Conservation (phyloP, 139 green algal species). For the Coelastrella sp. region DNA sequence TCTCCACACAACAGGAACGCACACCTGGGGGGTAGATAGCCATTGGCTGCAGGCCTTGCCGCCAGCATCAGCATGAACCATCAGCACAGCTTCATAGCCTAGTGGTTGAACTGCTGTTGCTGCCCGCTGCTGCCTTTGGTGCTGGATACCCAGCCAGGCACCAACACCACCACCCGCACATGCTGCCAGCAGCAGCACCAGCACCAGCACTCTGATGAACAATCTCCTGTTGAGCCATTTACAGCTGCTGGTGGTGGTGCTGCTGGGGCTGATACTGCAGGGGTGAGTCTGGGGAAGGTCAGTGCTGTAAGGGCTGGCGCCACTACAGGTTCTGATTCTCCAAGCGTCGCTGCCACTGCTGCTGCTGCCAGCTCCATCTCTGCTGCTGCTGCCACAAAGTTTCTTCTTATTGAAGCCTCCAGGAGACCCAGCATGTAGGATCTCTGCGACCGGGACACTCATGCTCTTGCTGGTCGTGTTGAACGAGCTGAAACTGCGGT, state of each 20-base stretch:
- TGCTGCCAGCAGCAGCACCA: neutral
- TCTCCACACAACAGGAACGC: neutral
- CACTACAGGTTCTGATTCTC: neutral
- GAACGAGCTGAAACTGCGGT: neutral
- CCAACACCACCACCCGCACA: neutral
- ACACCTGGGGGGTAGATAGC: neutral
- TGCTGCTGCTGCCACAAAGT: neutral
- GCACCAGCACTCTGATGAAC: neutral
- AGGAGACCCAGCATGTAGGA: neutral
- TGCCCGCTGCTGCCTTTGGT: neutral
- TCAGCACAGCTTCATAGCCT: neutral
- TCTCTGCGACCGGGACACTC: neutral
- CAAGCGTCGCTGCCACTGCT: neutral
- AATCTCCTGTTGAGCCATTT: neutral
- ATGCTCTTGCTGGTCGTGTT: neutral
- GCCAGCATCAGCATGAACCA: neutral
- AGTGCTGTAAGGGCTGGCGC: neutral
- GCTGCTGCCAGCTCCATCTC: neutral
- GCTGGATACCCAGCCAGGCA: neutral
- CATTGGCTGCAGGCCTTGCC: neutral
- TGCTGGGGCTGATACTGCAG: neutral
- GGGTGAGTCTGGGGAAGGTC: neutral
- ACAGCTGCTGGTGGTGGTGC: neutral
- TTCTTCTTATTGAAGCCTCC: neutral
- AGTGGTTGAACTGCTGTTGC: neutral